Base-by-base conservation (phyloP, 805 yeast species). In the Torulaspora franciscae region DNA sequence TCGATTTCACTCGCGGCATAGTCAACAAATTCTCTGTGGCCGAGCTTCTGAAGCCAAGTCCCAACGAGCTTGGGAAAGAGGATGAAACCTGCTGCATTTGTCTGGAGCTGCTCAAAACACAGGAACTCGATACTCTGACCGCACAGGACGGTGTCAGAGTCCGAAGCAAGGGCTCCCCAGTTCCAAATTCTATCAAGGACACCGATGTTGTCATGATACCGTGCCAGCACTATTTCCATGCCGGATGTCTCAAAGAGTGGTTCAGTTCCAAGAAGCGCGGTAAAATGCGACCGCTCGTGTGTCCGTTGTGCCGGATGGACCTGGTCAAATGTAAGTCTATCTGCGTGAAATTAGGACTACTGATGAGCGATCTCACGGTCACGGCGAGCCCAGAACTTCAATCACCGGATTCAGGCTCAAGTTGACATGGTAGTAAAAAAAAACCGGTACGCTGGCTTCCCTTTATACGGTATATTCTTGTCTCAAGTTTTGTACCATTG, bases 401-500 rank as follows among this genome's bases (percentile, higher is more conserved):
- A 4, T 3, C 3, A 28, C 9, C 10, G 10, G 11, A 14, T 14
- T 30, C 19, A 30, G 33, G 19, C 14, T 30, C 33, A 15, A 30
- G 10, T 30, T 30, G 15, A 15, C 8, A 14, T 14, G 30, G 15
- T 7, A 13, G 15, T 14, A 30, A 15, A 8, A 30, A 14, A 30
- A 7, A 30, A 15, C 10, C 10, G 9, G 8, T 6, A 15, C 11
- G 11, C 15, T 5, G 22, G 22, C 22, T 4, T 13, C 23, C 4
- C 10, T 32, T 43, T 47, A 58, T 11, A 57, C 29, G 24, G 76
- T 55, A 57, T 81, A 81, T 56, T 81, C 84, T 9, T 73, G 64
- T 50, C 79, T 69, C 39, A 81, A 67, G 47, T 73, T 73, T 36
- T 70, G 69, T 15, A 81, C 81, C 80, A 80, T 77, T 29, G 68